Percentiles rank a stretch among this genome's conserved stretches.
phyloP scores from a whole-genome alignment of 768 basidiomycete species.

The Mycena alexandri region DNA sequence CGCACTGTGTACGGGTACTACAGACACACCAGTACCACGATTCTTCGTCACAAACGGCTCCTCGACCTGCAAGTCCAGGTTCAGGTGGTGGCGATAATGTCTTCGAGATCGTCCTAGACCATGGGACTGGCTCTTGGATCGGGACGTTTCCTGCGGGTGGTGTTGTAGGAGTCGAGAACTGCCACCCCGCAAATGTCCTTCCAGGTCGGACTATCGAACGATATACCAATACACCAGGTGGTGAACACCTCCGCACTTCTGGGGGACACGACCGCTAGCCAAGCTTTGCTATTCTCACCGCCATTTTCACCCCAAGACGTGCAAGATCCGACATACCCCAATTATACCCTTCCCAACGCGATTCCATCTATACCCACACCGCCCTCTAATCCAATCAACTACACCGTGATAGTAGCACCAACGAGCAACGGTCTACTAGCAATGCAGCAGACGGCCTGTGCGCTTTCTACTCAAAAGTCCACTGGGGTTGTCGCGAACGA shows the following conservation, averaged over 20 bases:
- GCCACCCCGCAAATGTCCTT: slow-evolving; percentile 57
- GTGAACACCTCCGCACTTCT: slow-evolving; percentile 64
- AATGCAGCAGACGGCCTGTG: slow-evolving; percentile 71
- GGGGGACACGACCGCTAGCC: slow-evolving; percentile 81
- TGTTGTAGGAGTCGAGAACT: slow-evolving; percentile 61
- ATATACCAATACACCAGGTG: slow-evolving; percentile 62
- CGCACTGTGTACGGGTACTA: slow-evolving; percentile 58
- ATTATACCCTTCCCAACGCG: slow-evolving; percentile 78
- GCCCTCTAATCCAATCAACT: slow-evolving; percentile 60
- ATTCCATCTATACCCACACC: slow-evolving; percentile 59
- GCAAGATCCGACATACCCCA: slow-evolving; percentile 69
- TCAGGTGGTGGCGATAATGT: slow-evolving; percentile 53
- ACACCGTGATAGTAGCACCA: slow-evolving; percentile 67
- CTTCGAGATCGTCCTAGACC: slow-evolving; percentile 60
- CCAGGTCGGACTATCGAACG: slow-evolving; percentile 69
- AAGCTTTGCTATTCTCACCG: slow-evolving; percentile 80
- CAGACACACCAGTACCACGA: slow-evolving; percentile 51
- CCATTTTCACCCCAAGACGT: slow-evolving; percentile 53
- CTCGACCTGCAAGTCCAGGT: slow-evolving; percentile 50
- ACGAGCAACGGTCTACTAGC: slow-evolving; percentile 56
- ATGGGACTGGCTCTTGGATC: slow-evolving; percentile 67
- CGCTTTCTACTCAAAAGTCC: slow-evolving; percentile 57
- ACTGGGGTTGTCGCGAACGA: slow-evolving; percentile 57
- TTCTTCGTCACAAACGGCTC: slow-evolving; percentile 73
- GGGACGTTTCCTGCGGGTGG: slow-evolving; percentile 63